Evolutionary conservation across 352 stramenopile species (phyloP).

Genomic region (Phytophthora pistaciae): DNA sequence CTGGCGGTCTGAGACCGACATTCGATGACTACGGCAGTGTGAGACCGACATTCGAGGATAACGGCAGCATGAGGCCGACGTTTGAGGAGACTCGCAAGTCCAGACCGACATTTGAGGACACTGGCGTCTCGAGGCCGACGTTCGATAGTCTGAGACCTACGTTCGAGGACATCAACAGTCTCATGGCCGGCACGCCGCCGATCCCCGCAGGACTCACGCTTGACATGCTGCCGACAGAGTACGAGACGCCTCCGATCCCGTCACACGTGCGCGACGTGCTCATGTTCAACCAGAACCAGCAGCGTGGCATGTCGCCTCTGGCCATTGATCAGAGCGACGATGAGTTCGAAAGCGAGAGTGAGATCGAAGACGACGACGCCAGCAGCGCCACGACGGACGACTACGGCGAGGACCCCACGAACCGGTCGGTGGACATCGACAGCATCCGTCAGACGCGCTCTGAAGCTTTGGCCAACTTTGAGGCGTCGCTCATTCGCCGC

Average conservation of each 20-base stretch:
- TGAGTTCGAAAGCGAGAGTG: constrained; percentile 36
- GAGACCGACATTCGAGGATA: neutral
- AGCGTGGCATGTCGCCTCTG: constrained; percentile 16
- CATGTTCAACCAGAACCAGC: constrained; percentile 33
- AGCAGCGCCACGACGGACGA: constrained; percentile 50
- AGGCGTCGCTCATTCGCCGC: constrained; percentile 43
- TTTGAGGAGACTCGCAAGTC: neutral
- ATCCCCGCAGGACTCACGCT: constrained; percentile 59
- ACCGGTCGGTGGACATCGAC: constrained; percentile 53
- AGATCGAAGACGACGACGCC: constrained; percentile 44
- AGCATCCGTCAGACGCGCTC: constrained; percentile 41
- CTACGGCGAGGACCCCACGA: constrained; percentile 29
- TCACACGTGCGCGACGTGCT: constrained; percentile 38
- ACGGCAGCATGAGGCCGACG: neutral
- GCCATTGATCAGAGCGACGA: constrained; percentile 26
- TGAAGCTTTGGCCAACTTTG: constrained; percentile 45
- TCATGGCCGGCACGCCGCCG: constrained; percentile 50
- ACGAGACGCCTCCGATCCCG: constrained; percentile 51
- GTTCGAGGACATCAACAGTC: neutral
- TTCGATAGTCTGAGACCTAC: neutral
- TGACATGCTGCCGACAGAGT: constrained; percentile 53
- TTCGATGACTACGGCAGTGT: neutral
- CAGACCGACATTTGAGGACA: neutral
- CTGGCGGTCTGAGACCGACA: constrained; percentile 24
- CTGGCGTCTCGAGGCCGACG: neutral